Evolutionary conservation across 306 rosid species (phyloP), one percentile per base, ranked within the genome.

Genomic region (Styphnolobium japonicum): DNA sequence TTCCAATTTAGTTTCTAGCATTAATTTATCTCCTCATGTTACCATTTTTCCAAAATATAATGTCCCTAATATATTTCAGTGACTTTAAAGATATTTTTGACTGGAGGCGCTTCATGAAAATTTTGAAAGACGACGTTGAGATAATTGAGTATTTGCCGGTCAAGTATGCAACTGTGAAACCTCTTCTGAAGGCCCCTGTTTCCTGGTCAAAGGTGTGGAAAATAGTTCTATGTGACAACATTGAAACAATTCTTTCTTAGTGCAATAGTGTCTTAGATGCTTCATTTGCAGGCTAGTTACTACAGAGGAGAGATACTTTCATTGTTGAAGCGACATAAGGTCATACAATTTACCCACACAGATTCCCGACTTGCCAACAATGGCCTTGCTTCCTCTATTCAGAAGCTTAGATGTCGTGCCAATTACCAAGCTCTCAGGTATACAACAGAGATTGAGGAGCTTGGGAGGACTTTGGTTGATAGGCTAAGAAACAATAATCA

Each of bases 1-100:
- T 27, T 68, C 27, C 3, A 22, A 22, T 76, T 56, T 21, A 34
- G n/a, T n/a, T n/a, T n/a, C 49, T 16, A 55, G 23, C 48, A 52
- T 80, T 48, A 14, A 9, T 19, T 64, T 55, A 70, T 29, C 40
- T 61, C 74, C 53, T 79, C 40, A 21, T 69, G 77, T 60, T 5
- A 31, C 77, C 29, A 16, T 70, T 53, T 74, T 82, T 58, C 58
- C 80, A 52, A 61, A 80, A 42, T 81, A 51, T 81, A 63, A 73
- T 71, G 83, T 77, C 68, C 72, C 83, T 81, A 60, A 64, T 84
- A 64, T 80, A 79, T 72, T 93, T 88, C 96, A 96, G 99, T 71
- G 93, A 86, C 79, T 96, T 96, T 19, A 93, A 93, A 88, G 99
- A 96, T 87, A 93, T 96, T 39, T 96, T 96, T 83, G 96, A 96